These are phyloP conservation scores for Penicillium ochrochloron DNA, from an alignment of 495 filamentous ascomycete genomes.

Conservation along the genomic window DNA sequence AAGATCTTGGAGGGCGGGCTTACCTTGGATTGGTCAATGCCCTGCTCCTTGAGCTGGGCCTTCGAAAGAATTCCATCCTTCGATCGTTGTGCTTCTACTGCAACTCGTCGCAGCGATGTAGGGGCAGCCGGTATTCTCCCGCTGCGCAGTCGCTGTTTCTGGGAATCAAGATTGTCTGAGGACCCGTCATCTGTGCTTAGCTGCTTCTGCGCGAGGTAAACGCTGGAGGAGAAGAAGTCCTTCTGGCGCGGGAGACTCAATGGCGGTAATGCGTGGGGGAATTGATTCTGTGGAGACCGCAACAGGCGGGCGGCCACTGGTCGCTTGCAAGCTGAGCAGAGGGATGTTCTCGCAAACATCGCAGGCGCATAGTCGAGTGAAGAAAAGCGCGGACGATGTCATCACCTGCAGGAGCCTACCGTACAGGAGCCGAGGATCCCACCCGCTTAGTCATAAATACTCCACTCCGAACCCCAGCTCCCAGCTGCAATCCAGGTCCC, in stretches of 20 bases:
- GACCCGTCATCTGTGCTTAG: conserved; percentile 25
- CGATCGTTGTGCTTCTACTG: conserved; percentile 63
- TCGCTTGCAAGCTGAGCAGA: conserved; percentile 39
- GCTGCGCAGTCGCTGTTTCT: conserved; percentile 50
- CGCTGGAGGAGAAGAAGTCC: conserved; percentile 57
- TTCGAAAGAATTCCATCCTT: conserved; percentile 52
- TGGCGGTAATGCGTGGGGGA: conserved; percentile 47
- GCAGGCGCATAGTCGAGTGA: not conserved
- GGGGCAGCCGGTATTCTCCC: conserved; percentile 53
- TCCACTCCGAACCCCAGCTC: conserved; percentile 31
- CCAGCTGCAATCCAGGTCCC: conserved; percentile 26
- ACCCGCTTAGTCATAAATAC: conserved; percentile 34
- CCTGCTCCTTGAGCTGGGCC: conserved; percentile 45
- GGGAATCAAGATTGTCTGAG: conserved; percentile 29
- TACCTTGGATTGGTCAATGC: conserved; percentile 51
- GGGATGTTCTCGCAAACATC: conserved; percentile 46
- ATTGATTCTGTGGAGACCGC: conserved; percentile 35
- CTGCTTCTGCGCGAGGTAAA: conserved; percentile 45
- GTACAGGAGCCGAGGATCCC: conserved; percentile 20
- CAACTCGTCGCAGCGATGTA: conserved; percentile 60
- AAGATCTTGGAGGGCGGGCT: not conserved
- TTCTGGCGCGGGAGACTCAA: conserved; percentile 44
- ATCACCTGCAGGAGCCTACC: conserved; percentile 23
- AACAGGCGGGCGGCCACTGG: conserved; percentile 28
- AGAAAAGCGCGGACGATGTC: conserved; percentile 21